Evolutionary conservation across 148 eudicot species (phyloP), one percentile per base, ranked within the genome.

Genomic region (Dianthus caryophyllus): DNA sequence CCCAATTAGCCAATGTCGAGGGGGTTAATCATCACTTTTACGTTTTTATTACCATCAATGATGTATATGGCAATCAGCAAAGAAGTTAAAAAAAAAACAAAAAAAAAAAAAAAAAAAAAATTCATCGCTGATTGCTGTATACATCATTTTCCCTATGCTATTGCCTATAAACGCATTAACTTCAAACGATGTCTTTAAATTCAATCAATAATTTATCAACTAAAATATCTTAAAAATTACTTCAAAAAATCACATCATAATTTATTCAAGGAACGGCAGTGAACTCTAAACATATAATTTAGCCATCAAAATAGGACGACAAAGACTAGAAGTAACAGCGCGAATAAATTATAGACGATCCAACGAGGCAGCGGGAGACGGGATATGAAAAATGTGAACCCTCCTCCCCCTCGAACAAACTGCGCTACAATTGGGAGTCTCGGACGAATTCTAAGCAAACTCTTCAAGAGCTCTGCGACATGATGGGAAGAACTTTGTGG

Each of bases 401-500:
- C 65, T 29, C 44, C 36, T 66, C 53, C 27, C 71, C 63, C 73
- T 66, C 62, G 14, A 24, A 74, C 56, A 68, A 76, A 60, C 79
- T 71, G 79, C 79, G 43, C 79, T 76, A 31, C 63, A 31, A 66
- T 70, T 70, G 72, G 79, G 50, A 16, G 30, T 18, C 68, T 47
- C 55, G 44, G 39, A 30, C 33, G 12, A 22, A 10, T n/a, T n/a
- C 18, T 27, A 39, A 38, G 33, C 31, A 11, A 39, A 58, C 31
- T 14, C 26, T 58, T 50, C 54, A 27, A 11, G 47, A 70, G 43
- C 39, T 60, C 5, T 60, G 53, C 11, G 71, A 65, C 63, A n/a
- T 10, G 22, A 71, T 53, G 14, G 79, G 72, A 49, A 95, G 88
- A 72, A 88, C 94, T 73, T 75, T 85, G 82, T 89, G 98, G 21